A percentile compares a stretch with the other conserved stretches of the same genome.
Conservation (phyloP, 345 rosid species). For the Gossypium turneri region DNA sequence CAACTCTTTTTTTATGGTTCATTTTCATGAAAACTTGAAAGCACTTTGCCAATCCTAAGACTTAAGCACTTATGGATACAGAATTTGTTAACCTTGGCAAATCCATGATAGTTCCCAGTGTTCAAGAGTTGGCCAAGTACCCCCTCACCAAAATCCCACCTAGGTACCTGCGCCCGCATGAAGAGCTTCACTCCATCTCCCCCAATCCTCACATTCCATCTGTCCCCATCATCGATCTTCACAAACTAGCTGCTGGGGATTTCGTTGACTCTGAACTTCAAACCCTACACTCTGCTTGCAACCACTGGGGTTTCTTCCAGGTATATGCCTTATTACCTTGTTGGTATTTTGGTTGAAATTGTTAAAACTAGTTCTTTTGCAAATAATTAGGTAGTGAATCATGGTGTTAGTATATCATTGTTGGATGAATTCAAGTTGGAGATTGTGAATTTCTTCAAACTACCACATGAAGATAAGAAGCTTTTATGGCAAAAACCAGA, state of each 20-base stretch:
- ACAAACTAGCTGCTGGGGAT: slow-evolving; percentile 19
- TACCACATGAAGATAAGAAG: slow-evolving; percentile 43
- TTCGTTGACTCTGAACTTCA: slow-evolving; percentile 25
- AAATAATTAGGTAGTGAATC: slow-evolving; percentile 21
- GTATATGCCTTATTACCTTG: slow-evolving; percentile 3
- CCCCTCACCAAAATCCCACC: slow-evolving; percentile 36
- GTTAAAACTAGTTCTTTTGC: background rate
- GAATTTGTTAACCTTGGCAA: slow-evolving; percentile 37
- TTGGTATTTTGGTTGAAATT: background rate
- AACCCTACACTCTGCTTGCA: slow-evolving; percentile 38
- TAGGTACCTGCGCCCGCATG: slow-evolving; percentile 27
- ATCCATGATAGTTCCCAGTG: slow-evolving; percentile 46
- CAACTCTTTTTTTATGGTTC: too few species aligned
- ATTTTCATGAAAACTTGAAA: background rate
- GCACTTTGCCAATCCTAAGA: background rate
- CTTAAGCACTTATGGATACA: background rate
- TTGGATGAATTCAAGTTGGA: slow-evolving; percentile 41
- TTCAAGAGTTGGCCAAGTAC: slow-evolving; percentile 37
- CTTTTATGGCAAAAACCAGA: slow-evolving; percentile 46
- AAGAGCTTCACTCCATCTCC: slow-evolving; percentile 7
- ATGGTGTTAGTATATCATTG: slow-evolving; percentile 32
- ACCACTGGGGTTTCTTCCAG: slow-evolving; percentile 46
- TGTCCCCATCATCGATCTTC: slow-evolving; percentile 40
- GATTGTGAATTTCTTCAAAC: slow-evolving; percentile 34
- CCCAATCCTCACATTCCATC: background rate